phyloP scores from a whole-genome alignment of 1,139 yeast genomes.

The Yamadazyma epiphylla region DNA sequence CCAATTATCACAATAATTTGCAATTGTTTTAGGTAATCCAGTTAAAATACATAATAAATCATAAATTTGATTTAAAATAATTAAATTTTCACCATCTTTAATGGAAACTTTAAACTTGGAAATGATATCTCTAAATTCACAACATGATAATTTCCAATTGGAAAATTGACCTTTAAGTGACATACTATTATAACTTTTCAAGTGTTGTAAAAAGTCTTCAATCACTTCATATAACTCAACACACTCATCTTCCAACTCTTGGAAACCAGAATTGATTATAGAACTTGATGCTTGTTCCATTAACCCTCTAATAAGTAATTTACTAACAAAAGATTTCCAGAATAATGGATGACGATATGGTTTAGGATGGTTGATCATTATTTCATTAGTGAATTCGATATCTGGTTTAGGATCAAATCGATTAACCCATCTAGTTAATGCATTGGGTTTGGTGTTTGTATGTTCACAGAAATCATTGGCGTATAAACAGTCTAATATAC shows the following conservation, averaged over 20 bases:
- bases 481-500: slow-evolving; percentile 54
- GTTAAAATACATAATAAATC: slow-evolving; percentile 44
- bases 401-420: slow-evolving; percentile 61
- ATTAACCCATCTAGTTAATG: slow-evolving; percentile 60
- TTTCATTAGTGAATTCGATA: slow-evolving; percentile 40
- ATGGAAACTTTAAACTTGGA: slow-evolving; percentile 21
- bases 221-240: slow-evolving; percentile 37
- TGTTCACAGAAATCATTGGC: slow-evolving; percentile 47
- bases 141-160: slow-evolving; percentile 49
- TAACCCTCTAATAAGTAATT: slow-evolving; percentile 60
- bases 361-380: slow-evolving; percentile 37
- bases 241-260: slow-evolving; percentile 27
- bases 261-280: slow-evolving; percentile 37
- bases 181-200: slow-evolving; percentile 40
- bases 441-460: slow-evolving; percentile 41
- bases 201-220: slow-evolving; percentile 40
- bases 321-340: slow-evolving; percentile 60
- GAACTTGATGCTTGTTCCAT: slow-evolving; percentile 52
- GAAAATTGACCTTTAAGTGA: slow-evolving; percentile 41
- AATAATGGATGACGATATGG: slow-evolving; percentile 57
- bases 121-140: slow-evolving; percentile 46
- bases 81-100: slow-evolving; percentile 14
- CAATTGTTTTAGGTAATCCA: slow-evolving; percentile 53
- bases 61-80: slow-evolving; percentile 36
- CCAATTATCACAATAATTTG: slow-evolving; percentile 56